Evolutionary conservation across 495 filamentous ascomycete species (phyloP).

Genomic region (Xylaria telfairii): DNA sequence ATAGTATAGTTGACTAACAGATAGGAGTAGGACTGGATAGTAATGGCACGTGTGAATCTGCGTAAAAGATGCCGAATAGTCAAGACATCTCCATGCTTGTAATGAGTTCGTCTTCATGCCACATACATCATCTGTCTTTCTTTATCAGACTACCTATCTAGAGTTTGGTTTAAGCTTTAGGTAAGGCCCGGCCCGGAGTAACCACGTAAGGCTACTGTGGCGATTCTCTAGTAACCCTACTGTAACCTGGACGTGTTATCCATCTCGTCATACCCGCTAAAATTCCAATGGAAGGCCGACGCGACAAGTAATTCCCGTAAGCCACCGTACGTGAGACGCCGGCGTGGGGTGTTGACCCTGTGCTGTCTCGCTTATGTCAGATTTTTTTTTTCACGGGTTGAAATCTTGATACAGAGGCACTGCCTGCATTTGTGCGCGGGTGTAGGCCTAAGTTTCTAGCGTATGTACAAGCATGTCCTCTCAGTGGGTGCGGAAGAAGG

Average conservation of each 20-base stretch:
- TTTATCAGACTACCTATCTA: background rate
- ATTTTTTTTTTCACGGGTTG: background rate
- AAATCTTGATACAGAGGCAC: slow-evolving; percentile 11
- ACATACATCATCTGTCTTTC: too few relatives aligned
- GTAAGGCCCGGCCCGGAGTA: background rate
- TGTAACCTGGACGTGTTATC: background rate
- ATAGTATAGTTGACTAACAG: background rate
- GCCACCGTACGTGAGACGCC: background rate
- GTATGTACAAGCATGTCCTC: background rate
- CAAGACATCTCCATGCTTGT: background rate
- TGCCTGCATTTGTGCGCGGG: background rate
- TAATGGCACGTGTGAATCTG: background rate
- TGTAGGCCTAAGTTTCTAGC: too few relatives aligned
- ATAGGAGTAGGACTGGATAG: background rate
- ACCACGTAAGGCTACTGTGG: background rate
- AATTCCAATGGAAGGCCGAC: background rate
- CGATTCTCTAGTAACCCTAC: background rate
- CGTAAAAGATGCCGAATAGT: background rate
- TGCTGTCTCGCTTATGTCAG: slow-evolving; percentile 5
- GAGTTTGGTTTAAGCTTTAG: background rate
- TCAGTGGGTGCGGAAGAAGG: background rate
- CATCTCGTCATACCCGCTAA: background rate
- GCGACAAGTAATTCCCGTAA: slow-evolving; percentile 12
- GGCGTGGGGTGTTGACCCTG: background rate
- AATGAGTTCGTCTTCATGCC: background rate